These are phyloP conservation scores for Plasmodium falciparum DNA, from an alignment of 169 alveolate genomes.

Conservation along the genomic window DNA sequence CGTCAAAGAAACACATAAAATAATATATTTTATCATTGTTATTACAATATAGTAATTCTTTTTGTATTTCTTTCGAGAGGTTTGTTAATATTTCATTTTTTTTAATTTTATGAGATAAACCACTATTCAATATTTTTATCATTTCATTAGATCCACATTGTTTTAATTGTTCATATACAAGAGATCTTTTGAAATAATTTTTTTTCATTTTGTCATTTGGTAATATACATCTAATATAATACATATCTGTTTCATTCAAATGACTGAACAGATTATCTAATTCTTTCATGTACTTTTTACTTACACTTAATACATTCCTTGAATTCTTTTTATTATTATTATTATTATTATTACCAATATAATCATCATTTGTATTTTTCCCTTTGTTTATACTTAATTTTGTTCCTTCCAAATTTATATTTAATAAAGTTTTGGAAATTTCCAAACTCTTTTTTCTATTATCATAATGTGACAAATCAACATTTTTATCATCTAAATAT, in stretches of 20 bases:
- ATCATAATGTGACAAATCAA: too few relatives aligned
- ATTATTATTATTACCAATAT: slow-evolving; percentile 14
- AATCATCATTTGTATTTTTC: too few relatives aligned
- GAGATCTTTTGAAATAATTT: slow-evolving; percentile 23
- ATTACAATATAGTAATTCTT: slow-evolving; percentile 16
- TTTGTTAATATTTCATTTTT: slow-evolving; percentile 30
- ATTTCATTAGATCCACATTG: slow-evolving; percentile 72
- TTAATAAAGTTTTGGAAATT: too few relatives aligned
- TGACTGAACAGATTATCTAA: slow-evolving; percentile 76
- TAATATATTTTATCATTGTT: slow-evolving; percentile 34
- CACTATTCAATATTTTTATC: slow-evolving; percentile 51
- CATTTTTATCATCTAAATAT: too few relatives aligned
- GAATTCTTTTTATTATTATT: slow-evolving; percentile 33
- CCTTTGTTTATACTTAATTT: too few relatives aligned
- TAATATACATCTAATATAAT: slow-evolving; percentile 80
- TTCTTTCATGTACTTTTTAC: slow-evolving; percentile 79
- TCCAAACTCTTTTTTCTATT: too few relatives aligned
- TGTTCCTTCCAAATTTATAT: too few relatives aligned
- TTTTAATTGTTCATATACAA: slow-evolving; percentile 42
- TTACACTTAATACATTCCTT: slow-evolving; percentile 76
- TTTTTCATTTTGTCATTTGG: slow-evolving; percentile 78
- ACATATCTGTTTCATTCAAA: slow-evolving; percentile 76
- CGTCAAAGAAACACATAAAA: slow-evolving; percentile 53
- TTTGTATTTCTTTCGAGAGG: neutral
- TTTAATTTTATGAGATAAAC: slow-evolving; percentile 52